Conservation (phyloP, 371 early-diverging fungal species). For the Blakeslea trispora region DNA sequence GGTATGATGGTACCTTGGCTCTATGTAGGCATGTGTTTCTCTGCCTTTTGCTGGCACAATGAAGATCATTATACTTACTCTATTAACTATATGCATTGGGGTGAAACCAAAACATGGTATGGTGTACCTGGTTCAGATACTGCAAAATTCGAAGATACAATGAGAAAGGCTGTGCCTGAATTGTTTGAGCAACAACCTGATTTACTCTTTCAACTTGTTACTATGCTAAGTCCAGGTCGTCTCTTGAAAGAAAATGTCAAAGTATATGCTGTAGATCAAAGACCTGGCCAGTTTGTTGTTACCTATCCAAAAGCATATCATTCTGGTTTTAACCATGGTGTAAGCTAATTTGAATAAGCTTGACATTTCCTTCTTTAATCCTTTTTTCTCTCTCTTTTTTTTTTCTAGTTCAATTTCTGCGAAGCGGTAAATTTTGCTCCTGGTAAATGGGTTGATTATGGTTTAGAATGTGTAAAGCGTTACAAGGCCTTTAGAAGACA, state of each 20-base stretch:
- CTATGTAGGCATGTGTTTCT: constrained; percentile 95
- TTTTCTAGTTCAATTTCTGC: constrained; percentile 80
- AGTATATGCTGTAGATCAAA: constrained; percentile 84
- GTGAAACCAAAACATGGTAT: constrained; percentile 98
- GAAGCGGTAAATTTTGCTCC: constrained; percentile 98
- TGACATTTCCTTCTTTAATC: no score
- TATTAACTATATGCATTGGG: constrained; percentile 95
- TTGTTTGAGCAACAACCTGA: constrained; percentile 91
- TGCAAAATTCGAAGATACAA: constrained; percentile 79
- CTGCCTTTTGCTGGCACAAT: constrained; percentile 97
- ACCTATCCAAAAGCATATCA: constrained; percentile 97
- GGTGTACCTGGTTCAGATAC: constrained; percentile 89
- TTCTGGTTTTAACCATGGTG: constrained; percentile 96
- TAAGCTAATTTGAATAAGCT: constrained; percentile 34
- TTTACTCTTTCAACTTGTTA: constrained; percentile 89
- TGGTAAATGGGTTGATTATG: constrained; percentile 88
- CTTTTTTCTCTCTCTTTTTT: neutral
- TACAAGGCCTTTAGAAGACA: constrained; percentile 78
- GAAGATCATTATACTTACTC: constrained; percentile 97
- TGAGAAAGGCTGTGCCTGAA: constrained; percentile 83
- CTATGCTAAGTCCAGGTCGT: constrained; percentile 86
- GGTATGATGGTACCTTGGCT: constrained; percentile 98
- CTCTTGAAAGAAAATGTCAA: constrained; percentile 74
- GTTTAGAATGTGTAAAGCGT: constrained; percentile 74
- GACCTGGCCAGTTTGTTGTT: constrained; percentile 92